Percentiles rank a stretch among this genome's conserved stretches.
phyloP scores from a whole-genome alignment of 2,329 filamentous ascomycete genomes.

The Fusarium circinatum region DNA sequence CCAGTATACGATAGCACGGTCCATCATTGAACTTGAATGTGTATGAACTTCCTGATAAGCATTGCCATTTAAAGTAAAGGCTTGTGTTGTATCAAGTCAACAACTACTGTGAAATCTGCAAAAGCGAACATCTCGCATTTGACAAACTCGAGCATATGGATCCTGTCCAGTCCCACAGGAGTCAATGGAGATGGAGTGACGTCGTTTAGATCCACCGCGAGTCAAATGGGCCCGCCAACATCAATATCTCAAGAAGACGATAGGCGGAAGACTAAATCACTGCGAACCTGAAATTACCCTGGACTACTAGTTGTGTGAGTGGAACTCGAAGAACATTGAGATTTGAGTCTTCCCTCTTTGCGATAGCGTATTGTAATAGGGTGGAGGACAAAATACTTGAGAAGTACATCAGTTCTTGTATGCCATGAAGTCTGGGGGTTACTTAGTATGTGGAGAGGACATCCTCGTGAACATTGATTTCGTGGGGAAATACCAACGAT shows the following conservation, averaged over 20 bases:
- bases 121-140: background rate
- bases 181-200: conserved; percentile 27
- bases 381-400: conserved; percentile 29
- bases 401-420: conserved; percentile 13
- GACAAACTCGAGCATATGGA: background rate
- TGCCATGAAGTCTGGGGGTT: conserved; percentile 1
- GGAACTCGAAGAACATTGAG: conserved; percentile 23
- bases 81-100: background rate
- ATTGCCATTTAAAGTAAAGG: background rate
- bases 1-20: conserved; percentile 8
- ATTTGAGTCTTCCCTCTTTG: conserved; percentile 25
- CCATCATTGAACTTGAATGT: background rate
- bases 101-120: background rate
- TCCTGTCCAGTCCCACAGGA: background rate
- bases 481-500: conserved; percentile 24
- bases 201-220: conserved; percentile 33
- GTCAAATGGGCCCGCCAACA: conserved; percentile 25
- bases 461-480: conserved; percentile 17
- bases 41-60: background rate
- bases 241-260: conserved; percentile 28
- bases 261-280: conserved; percentile 30
- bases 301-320: conserved; percentile 23
- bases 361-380: conserved; percentile 11
- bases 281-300: conserved; percentile 24
- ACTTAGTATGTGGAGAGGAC: conserved; percentile 21